Conservation (phyloP, 2,329 filamentous ascomycete genomes). For the Ceratocystis destructans region DNA sequence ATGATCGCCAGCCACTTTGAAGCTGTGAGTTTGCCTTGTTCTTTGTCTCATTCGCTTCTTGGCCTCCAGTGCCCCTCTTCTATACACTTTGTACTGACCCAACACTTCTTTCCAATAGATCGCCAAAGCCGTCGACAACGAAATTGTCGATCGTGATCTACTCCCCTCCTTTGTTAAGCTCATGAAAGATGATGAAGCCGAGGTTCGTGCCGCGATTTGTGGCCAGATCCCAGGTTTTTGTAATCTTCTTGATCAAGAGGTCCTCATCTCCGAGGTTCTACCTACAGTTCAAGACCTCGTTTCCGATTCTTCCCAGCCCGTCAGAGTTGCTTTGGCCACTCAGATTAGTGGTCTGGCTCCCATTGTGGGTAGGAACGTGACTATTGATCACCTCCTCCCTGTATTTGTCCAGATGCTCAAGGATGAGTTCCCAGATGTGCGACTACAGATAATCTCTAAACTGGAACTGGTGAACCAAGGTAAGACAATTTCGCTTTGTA, state of each 20-base stretch:
- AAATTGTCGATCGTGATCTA: constrained; percentile 84
- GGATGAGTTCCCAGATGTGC: constrained; percentile 96
- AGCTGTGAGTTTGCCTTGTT: constrained; percentile 49
- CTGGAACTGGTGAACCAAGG: constrained; percentile 95
- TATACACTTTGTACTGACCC: not conserved
- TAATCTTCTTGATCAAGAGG: constrained; percentile 69
- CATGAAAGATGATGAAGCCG: constrained; percentile 92
- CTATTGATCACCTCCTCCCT: constrained; percentile 59
- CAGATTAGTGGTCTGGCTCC: constrained; percentile 95
- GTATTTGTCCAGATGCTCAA: constrained; percentile 99
- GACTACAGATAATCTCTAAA: constrained; percentile 99
- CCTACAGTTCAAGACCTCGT: constrained; percentile 90
- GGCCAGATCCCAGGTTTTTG: constrained; percentile 98
- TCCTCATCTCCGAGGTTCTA: constrained; percentile 92
- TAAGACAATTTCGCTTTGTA: constrained; percentile 26
- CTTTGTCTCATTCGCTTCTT: not conserved
- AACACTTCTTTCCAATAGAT: constrained; percentile 43
- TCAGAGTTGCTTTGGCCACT: constrained; percentile 84
- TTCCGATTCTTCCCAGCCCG: constrained; percentile 90
- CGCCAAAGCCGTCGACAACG: constrained; percentile 94
- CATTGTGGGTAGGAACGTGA: constrained; percentile 96
- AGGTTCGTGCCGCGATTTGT: constrained; percentile 91
- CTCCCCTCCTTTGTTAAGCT: constrained; percentile 96
- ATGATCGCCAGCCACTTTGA: constrained; percentile 99
- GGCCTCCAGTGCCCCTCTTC: not conserved